Conservation (phyloP, 202 grass and related monocot species). For the Zizania palustris region DNA sequence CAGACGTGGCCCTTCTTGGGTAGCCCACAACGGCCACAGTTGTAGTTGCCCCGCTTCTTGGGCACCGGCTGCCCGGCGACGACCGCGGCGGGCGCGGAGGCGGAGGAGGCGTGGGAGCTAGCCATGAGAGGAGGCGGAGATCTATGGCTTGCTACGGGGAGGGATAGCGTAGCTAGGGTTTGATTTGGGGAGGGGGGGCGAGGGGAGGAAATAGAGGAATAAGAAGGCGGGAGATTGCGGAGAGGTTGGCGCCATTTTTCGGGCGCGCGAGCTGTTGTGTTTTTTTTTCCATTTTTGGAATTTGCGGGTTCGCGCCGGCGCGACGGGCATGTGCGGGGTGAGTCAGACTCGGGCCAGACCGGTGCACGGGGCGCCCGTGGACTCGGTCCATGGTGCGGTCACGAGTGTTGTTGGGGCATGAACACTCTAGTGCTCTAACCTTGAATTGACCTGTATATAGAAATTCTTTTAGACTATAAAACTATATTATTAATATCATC, state of each 20-base stretch:
- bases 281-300: not conserved
- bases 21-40: slow-evolving; percentile 84
- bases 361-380: too few relatives aligned
- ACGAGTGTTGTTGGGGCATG: too few relatives aligned
- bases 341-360: too few relatives aligned
- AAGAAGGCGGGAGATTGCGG: slow-evolving; percentile 61
- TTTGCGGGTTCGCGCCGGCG: slow-evolving; percentile 44
- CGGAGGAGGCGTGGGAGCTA: not conserved
- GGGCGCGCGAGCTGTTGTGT: slow-evolving; percentile 35
- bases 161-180: too few relatives aligned
- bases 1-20: slow-evolving; percentile 96
- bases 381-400: too few relatives aligned
- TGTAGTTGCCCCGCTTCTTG: slow-evolving; percentile 90
- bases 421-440: too few relatives aligned
- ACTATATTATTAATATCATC: too few relatives aligned
- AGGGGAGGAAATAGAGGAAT: slow-evolving; percentile 44
- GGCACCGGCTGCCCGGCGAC: slow-evolving; percentile 38
- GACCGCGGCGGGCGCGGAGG: slow-evolving; percentile 18
- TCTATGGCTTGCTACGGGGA: not conserved
- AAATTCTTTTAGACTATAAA: too few relatives aligned
- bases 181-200: not conserved
- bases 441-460: too few relatives aligned
- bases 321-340: too few relatives aligned
- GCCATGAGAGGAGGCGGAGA: too few relatives aligned
- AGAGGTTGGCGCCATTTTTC: slow-evolving; percentile 67